These are phyloP conservation scores for Metschnikowia gruessii DNA, from an alignment of 805 yeast genomes.

Conservation along the genomic window DNA sequence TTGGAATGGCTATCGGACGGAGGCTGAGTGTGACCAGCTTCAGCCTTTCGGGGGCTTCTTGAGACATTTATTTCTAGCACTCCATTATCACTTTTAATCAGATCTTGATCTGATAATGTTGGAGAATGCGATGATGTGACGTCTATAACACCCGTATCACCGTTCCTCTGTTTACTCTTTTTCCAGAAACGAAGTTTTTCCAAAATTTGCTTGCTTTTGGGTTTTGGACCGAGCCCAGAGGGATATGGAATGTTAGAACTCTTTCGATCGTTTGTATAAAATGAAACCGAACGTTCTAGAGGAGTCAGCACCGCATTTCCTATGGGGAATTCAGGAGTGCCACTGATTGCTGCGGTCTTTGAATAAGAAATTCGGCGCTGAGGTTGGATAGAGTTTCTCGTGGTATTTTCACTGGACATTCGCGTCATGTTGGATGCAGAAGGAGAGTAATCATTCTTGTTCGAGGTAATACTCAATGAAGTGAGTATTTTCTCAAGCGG, in stretches of 20 bases:
- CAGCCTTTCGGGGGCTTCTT: background rate
- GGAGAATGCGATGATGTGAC: constrained; percentile 3
- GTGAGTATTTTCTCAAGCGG: constrained; percentile 40
- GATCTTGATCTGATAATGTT: background rate
- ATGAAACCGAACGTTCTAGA: constrained; percentile 23
- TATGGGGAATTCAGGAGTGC: background rate
- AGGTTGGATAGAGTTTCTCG: background rate
- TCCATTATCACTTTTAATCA: constrained; percentile 6
- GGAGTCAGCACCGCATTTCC: constrained; percentile 7
- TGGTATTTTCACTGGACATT: constrained; percentile 7
- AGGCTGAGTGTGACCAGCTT: background rate
- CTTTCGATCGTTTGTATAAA: constrained; percentile 22
- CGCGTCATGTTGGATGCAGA: constrained; percentile 6
- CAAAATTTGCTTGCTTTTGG: constrained; percentile 27
- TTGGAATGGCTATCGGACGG: background rate
- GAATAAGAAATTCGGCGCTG: constrained; percentile 2
- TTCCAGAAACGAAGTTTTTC: constrained; percentile 42
- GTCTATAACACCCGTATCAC: background rate
- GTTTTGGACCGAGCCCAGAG: constrained; percentile 13
- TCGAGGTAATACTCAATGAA: constrained; percentile 34
- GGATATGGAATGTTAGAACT: constrained; percentile 3
- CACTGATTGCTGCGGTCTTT: background rate
- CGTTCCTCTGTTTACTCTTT: constrained; percentile 15
- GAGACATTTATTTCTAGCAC: constrained; percentile 5
- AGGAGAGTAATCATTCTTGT: constrained; percentile 16